Base-by-base conservation (phyloP, 331 rosid species). In the Spiraea crenata region DNA sequence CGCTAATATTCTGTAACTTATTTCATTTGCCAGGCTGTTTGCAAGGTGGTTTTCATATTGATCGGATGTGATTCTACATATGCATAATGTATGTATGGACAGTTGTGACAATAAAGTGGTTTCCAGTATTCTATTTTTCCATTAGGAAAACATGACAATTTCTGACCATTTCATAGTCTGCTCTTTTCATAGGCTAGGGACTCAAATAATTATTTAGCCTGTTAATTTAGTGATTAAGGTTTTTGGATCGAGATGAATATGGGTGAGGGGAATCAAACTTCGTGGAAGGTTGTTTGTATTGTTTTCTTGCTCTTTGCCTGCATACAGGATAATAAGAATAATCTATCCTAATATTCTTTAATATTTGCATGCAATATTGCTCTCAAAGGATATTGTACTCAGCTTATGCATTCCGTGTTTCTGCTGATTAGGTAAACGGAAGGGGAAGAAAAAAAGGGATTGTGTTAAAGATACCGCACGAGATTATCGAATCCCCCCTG, bases 371-470 rank as follows among this genome's bases (percentile, higher is more conserved):
- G 45, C 8, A 8, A 20, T 42, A 5, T 63, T 45, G 44, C 34
- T 70, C 37, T 44, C 5, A 42, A 5, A 16, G 61, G 66, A 54
- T 54, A 51, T 63, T 57, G 46, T 50, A 16, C 35, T n/a, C 9
- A 17, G 16, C 41, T 7, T 71, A 48, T 79, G 55, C 61, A 55
- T 66, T 72, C 40, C 69, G 42, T 69, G 62, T 72, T 74, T 70
- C 45, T 77, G 70, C 72, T 79, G 74, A 74, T 82, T 85, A 93
- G 98, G 88, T 70, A 93, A 89, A 72, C 83, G 79, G 71, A 90
- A 77, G 83, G 73, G 87, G 65, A 93, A 93, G 91, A 93, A 90
- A 64, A 90, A 85, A 76, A 85, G 79, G 82, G 96, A 89, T 71
- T 70, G 81, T 71, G 71, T 70, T 13, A 90, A 89, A 85, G 98